These are phyloP conservation scores for Dipodascus geniculatus DNA, from an alignment of 805 yeast genomes.

Conservation along the genomic window DNA sequence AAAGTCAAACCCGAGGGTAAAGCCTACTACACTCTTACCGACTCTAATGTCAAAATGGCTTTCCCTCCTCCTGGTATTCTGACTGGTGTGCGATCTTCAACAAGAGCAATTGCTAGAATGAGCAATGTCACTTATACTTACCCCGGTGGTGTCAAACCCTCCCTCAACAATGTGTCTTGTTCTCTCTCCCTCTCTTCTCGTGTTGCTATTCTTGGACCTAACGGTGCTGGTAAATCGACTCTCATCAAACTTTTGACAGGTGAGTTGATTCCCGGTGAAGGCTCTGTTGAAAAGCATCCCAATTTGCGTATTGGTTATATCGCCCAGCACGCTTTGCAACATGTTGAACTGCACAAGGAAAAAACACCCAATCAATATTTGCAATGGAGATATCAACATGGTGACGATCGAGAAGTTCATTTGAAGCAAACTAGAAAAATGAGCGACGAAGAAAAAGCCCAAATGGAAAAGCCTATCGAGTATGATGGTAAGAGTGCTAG, in stretches of 20 bases:
- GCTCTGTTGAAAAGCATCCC: constrained; percentile 95
- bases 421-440: constrained; percentile 87
- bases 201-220: constrained; percentile 93
- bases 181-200: constrained; percentile 92
- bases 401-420: constrained; percentile 95
- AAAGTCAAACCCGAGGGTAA: constrained; percentile 91
- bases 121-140: constrained; percentile 74
- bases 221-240: constrained; percentile 98
- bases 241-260: constrained; percentile 88
- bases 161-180: constrained; percentile 68
- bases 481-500: constrained; percentile 85
- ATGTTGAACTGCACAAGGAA: constrained; percentile 93
- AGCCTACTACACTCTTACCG: constrained; percentile 88
- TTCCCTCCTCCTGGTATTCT: constrained; percentile 98
- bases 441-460: constrained; percentile 62
- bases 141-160: constrained; percentile 82
- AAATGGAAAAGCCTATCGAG: constrained; percentile 69
- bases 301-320: constrained; percentile 96
- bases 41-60: constrained; percentile 87
- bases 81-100: constrained; percentile 92
- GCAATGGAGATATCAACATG: constrained; percentile 97
- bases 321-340: constrained; percentile 97
- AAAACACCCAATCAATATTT: constrained; percentile 95
- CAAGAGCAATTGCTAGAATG: constrained; percentile 88
- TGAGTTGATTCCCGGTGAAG: constrained; percentile 74